Evolutionary conservation across 768 basidiomycete genomes (phyloP).

Genomic region (Tremella mesenterica): DNA sequence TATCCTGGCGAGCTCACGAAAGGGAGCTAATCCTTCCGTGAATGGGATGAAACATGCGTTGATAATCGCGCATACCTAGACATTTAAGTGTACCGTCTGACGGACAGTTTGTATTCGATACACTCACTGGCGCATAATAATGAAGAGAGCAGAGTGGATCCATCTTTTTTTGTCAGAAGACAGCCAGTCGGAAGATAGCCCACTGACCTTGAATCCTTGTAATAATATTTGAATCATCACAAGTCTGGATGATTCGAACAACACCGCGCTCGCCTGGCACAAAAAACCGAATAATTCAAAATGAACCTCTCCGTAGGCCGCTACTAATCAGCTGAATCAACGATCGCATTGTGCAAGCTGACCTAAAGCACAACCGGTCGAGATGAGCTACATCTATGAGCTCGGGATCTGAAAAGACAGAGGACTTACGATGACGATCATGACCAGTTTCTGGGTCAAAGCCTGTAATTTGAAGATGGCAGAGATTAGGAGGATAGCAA

Average conservation of each 20-base stretch:
- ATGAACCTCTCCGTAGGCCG: constrained; percentile 79
- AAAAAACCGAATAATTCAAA: constrained; percentile 85
- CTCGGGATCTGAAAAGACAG: not conserved
- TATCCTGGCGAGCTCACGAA: constrained; percentile 58
- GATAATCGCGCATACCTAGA: constrained; percentile 66
- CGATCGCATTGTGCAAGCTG: constrained; percentile 1
- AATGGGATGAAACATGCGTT: constrained; percentile 79
- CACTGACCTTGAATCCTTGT: constrained; percentile 66
- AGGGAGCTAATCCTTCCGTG: constrained; percentile 82
- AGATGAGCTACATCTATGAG: constrained; percentile 57
- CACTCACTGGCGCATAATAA: constrained; percentile 74
- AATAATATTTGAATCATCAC: constrained; percentile 95
- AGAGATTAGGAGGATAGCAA: constrained; percentile 37
- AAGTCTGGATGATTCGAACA: constrained; percentile 74
- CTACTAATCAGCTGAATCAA: constrained; percentile 46
- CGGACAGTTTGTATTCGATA: constrained; percentile 6
- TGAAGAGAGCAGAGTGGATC: constrained; percentile 90
- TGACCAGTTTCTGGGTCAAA: constrained; percentile 22
- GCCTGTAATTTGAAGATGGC: constrained; percentile 34
- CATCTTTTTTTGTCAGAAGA: constrained; percentile 50
- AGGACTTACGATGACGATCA: constrained; percentile 25
- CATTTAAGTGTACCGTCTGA: not conserved
- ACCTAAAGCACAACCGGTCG: constrained; percentile 54
- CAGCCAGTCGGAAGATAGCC: not conserved
- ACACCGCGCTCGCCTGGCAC: constrained; percentile 78